Percentiles rank a stretch among this genome's conserved stretches.
Conservation (phyloP, 257 asterid species). For the Leptodermis oblonga region DNA sequence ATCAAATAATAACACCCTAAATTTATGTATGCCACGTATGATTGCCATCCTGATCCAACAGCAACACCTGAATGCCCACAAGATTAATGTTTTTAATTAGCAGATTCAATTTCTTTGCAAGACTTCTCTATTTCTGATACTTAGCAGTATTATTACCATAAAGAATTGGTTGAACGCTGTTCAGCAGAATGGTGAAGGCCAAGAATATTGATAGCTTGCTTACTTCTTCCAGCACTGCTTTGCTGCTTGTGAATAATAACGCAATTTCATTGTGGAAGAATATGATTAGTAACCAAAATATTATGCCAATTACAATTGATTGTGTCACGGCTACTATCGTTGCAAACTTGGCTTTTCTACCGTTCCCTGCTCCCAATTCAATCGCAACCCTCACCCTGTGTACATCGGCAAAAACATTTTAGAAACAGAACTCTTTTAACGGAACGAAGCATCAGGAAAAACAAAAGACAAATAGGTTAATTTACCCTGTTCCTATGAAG, state of each 20-base stretch:
- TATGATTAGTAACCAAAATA: conserved; percentile 36
- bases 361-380: conserved; percentile 66
- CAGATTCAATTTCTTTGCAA: neutral
- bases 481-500: conserved; percentile 48
- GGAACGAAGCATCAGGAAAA: neutral
- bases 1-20: conserved; percentile 44
- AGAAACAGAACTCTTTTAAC: too few species aligned
- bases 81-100: neutral
- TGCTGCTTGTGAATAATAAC: conserved; percentile 38
- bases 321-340: conserved; percentile 44
- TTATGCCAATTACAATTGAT: conserved; percentile 38
- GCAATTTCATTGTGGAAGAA: conserved; percentile 39
- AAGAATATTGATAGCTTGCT: conserved; percentile 38
- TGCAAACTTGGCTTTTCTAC: conserved; percentile 51
- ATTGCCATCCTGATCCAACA: conserved; percentile 66
- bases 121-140: neutral
- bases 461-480: too few species aligned
- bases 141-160: conserved; percentile 26
- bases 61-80: conserved; percentile 44
- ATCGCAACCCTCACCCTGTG: conserved; percentile 75
- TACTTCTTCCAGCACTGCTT: conserved; percentile 42
- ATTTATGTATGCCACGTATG: conserved; percentile 50
- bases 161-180: conserved; percentile 56
- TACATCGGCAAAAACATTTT: neutral
- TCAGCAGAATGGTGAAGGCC: conserved; percentile 51